Conservation (phyloP, 2,329 filamentous ascomycete genomes). For the Shiraia bambusicola region DNA sequence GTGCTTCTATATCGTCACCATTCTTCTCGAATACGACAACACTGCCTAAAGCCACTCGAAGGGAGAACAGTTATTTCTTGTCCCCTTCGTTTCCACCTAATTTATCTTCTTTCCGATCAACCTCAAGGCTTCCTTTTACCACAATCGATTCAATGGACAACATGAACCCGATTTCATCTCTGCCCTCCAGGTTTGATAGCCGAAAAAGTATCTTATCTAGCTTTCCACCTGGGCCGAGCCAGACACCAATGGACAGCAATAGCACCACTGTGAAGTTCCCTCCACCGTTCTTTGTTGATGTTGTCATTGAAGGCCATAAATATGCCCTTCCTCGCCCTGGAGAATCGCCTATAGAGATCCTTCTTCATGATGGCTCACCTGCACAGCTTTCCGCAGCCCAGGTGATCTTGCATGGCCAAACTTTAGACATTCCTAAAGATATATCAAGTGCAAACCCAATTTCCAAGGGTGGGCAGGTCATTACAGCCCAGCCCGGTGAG, state of each 20-base stretch:
- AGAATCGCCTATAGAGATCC: constrained; percentile 11
- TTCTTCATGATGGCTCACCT: constrained; percentile 9
- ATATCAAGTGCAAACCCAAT: constrained; percentile 2
- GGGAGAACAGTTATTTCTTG: no score
- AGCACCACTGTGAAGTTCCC: constrained; percentile 1
- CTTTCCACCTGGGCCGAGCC: not conserved
- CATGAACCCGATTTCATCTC: not conserved
- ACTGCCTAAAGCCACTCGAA: no score
- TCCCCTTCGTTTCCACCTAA: no score
- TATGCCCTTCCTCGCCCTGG: constrained; percentile 15
- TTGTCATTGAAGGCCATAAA: constrained; percentile 8
- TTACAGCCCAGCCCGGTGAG: constrained; percentile 10
- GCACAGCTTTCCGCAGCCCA: constrained; percentile 9
- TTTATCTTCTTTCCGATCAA: no score
- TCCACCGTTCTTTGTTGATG: constrained; percentile 6
- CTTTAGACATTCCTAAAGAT: constrained; percentile 2
- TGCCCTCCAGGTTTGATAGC: not conserved
- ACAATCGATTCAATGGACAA: no score
- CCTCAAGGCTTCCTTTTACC: no score
- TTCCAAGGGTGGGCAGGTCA: constrained; percentile 6
- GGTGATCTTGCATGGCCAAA: constrained; percentile 10
- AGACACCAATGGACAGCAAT: not conserved
- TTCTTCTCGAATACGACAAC: no score
- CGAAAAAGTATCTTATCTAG: not conserved
- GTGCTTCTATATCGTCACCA: no score